Conservation (phyloP, 208 protist genomes). For the Leishmania martiniquensis region DNA sequence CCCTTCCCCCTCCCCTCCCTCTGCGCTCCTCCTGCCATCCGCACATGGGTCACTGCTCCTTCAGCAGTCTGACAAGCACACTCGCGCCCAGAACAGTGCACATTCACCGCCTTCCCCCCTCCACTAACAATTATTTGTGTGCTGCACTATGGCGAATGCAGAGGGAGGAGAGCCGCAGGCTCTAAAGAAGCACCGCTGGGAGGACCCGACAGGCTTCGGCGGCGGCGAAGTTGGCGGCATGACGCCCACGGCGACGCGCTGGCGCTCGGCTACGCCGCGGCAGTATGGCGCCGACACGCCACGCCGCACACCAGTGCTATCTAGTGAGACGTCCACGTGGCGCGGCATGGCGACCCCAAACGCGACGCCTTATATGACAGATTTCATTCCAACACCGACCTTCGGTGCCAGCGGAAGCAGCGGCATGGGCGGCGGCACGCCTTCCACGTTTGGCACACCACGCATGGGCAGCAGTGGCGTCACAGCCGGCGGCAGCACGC, state of each 20-base stretch:
- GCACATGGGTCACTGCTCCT: background rate
- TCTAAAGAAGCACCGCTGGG: constrained; percentile 72
- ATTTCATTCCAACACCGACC: constrained; percentile 59
- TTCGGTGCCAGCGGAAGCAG: constrained; percentile 26
- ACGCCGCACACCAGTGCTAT: constrained; percentile 37
- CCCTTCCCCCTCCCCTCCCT: background rate
- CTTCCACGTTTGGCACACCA: constrained; percentile 35
- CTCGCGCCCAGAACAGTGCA: background rate
- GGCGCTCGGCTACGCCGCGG: constrained; percentile 77
- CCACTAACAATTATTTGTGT: background rate
- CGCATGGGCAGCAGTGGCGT: constrained; percentile 16
- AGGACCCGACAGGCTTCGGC: constrained; percentile 34
- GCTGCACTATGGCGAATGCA: background rate
- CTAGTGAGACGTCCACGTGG: constrained; percentile 61
- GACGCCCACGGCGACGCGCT: constrained; percentile 57
- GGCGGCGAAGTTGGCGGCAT: constrained; percentile 9
- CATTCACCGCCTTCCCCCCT: background rate
- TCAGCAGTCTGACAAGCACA: background rate
- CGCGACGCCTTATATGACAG: constrained; percentile 51
- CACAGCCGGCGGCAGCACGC: constrained; percentile 23
- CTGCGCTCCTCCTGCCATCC: background rate
- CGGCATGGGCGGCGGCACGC: constrained; percentile 35
- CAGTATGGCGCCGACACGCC: constrained; percentile 75
- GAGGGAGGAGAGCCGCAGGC: constrained; percentile 30
- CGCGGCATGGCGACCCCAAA: constrained; percentile 73